Conservation (phyloP, 2,329 filamentous ascomycete species). For the Pleoardoris graminearum region DNA sequence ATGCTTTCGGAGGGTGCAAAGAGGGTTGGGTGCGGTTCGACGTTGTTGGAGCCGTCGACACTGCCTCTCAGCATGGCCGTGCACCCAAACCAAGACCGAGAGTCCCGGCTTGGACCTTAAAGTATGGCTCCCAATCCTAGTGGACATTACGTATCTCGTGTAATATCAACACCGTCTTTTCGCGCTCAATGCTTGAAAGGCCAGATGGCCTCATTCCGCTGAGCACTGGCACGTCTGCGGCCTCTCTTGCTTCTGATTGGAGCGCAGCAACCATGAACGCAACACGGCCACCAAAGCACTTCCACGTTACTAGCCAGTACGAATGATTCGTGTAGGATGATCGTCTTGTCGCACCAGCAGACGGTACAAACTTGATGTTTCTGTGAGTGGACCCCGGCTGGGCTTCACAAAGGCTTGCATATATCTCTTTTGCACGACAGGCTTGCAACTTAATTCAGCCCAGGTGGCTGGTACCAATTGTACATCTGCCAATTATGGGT, state of each 20-base stretch:
- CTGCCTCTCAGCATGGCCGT: slow-evolving; percentile 17
- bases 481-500: no score
- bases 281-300: neutral
- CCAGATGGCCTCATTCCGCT: slow-evolving; percentile 12
- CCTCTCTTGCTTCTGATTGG: slow-evolving; percentile 13
- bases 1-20: slow-evolving; percentile 23
- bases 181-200: slow-evolving; percentile 5
- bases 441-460: no score
- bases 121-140: neutral
- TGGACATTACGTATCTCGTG: neutral
- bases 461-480: no score
- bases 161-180: neutral
- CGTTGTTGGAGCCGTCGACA: slow-evolving; percentile 19
- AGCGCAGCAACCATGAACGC: neutral
- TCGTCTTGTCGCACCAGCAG: no score
- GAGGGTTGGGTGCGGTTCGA: slow-evolving; percentile 14
- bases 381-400: no score
- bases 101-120: slow-evolving; percentile 10
- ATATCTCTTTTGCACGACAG: no score
- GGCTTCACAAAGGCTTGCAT: no score
- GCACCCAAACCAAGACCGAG: slow-evolving; percentile 17
- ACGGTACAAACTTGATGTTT: no score
- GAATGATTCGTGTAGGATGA: no score
- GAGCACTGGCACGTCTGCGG: slow-evolving; percentile 6
- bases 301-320: neutral